Percentiles rank a stretch among this genome's conserved stretches.
Evolutionary conservation across 1,284 basidiomycete species (phyloP).

Genomic region (Cutaneotrichosporon sp.): DNA sequence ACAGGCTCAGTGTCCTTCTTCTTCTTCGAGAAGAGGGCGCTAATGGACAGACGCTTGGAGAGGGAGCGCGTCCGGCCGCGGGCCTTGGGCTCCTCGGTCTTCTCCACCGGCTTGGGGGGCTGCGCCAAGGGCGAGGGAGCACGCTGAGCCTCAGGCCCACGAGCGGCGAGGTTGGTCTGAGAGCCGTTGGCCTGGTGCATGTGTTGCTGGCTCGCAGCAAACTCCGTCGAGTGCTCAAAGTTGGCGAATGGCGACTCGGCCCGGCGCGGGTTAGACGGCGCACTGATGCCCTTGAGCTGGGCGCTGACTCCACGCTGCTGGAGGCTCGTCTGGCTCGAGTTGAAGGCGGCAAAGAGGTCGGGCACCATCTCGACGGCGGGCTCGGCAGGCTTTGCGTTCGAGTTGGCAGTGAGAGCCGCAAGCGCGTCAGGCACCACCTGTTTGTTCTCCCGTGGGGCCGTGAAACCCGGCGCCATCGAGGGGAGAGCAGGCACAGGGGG

Average conservation of each 20-base stretch:
- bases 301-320: conserved; percentile 1
- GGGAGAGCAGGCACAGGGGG: conserved; percentile 16
- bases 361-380: conserved; percentile 22
- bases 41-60: conserved; percentile 20
- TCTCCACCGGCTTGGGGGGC: not conserved
- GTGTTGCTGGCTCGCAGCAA: not conserved
- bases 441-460: not conserved
- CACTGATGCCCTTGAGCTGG: conserved; percentile 2
- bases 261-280: not conserved
- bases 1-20: conserved; percentile 3
- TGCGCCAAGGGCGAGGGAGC: not conserved
- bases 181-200: not conserved
- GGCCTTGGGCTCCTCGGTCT: conserved; percentile 9
- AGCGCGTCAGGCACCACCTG: conserved; percentile 24
- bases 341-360: conserved; percentile 24
- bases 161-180: not conserved
- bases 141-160: not conserved
- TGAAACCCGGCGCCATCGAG: not conserved
- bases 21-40: conserved; percentile 13
- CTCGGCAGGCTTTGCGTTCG: not conserved
- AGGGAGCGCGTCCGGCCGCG: conserved; percentile 12
- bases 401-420: conserved; percentile 22
- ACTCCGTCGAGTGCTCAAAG: conserved; percentile 1
- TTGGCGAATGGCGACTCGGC: not conserved
- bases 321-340: conserved; percentile 9